phyloP scores from a whole-genome alignment of 371 early-diverging fungal genomes.

The Nematocida homosporus region DNA sequence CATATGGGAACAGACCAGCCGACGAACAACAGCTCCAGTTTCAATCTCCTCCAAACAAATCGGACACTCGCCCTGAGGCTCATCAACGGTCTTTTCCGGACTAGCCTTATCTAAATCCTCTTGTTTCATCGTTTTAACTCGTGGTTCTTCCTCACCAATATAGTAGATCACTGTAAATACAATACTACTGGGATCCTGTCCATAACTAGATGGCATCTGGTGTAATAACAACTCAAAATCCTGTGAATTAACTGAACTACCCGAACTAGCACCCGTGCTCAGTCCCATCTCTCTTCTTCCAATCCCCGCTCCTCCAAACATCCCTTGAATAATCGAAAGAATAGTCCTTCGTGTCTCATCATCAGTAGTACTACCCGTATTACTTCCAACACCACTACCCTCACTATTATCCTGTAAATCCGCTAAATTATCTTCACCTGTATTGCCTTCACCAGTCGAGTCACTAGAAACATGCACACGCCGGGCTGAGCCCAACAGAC shows the following conservation, averaged over 20 bases:
- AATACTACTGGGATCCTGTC: conserved; percentile 10
- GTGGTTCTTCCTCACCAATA: neutral
- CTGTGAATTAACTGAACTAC: neutral
- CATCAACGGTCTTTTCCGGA: conserved; percentile 20
- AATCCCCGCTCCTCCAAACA: too few relatives aligned
- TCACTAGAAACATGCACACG: too few relatives aligned
- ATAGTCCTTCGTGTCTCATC: too few relatives aligned
- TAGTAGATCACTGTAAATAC: conserved; percentile 42
- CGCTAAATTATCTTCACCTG: too few relatives aligned
- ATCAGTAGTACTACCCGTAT: too few relatives aligned
- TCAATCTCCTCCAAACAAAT: conserved; percentile 38
- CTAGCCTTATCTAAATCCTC: conserved; percentile 19
- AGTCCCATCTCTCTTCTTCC: too few relatives aligned
- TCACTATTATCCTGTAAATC: too few relatives aligned
- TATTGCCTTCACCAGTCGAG: too few relatives aligned
- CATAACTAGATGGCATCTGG: neutral
- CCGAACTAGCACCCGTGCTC: neutral
- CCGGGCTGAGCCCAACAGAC: conserved; percentile 29
- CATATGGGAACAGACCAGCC: conserved; percentile 26
- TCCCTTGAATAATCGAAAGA: too few relatives aligned
- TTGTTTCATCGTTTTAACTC: conserved; percentile 1
- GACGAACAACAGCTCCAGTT: conserved; percentile 3
- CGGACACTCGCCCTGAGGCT: conserved; percentile 34
- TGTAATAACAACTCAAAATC: conserved; percentile 26
- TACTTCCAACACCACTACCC: too few relatives aligned